A percentile compares a stretch with the other conserved stretches of the same genome.
Conservation (phyloP, 2,329 filamentous ascomycete genomes). For the Stemphylium vesicarium region DNA sequence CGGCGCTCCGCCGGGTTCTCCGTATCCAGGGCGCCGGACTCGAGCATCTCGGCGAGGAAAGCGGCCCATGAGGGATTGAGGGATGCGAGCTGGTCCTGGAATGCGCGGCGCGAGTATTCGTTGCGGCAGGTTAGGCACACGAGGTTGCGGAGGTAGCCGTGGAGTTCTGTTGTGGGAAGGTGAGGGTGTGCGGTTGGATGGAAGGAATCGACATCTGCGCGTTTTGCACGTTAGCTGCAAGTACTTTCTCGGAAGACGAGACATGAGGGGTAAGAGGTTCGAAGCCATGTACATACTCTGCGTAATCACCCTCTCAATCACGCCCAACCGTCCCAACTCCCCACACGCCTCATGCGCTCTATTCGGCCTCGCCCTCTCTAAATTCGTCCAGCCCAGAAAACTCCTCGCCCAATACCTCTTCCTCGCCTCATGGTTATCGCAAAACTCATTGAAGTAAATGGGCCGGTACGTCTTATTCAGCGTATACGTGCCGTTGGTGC, state of each 20-base stretch:
- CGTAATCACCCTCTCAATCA: constrained; percentile 80
- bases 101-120: constrained; percentile 72
- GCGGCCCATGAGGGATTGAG: constrained; percentile 87
- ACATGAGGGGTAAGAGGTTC: background rate
- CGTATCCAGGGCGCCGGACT: constrained; percentile 75
- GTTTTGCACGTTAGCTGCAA: constrained; percentile 1
- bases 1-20: constrained; percentile 75
- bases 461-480: constrained; percentile 89
- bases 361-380: constrained; percentile 82
- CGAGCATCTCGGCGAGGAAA: constrained; percentile 75
- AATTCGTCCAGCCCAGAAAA: constrained; percentile 88
- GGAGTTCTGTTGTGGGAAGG: constrained; percentile 80
- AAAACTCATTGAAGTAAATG: constrained; percentile 92
- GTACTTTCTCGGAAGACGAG: background rate
- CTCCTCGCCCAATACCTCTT: constrained; percentile 96
- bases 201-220: constrained; percentile 84
- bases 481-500: constrained; percentile 87
- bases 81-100: constrained; percentile 75
- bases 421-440: constrained; percentile 78
- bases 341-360: constrained; percentile 77
- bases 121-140: constrained; percentile 80
- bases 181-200: constrained; percentile 78
- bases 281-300: constrained; percentile 63
- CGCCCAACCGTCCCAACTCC: constrained; percentile 72
- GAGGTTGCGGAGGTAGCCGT: constrained; percentile 84